phyloP scores from a whole-genome alignment of 2,329 filamentous ascomycete genomes.

The Colletotrichum sp. region DNA sequence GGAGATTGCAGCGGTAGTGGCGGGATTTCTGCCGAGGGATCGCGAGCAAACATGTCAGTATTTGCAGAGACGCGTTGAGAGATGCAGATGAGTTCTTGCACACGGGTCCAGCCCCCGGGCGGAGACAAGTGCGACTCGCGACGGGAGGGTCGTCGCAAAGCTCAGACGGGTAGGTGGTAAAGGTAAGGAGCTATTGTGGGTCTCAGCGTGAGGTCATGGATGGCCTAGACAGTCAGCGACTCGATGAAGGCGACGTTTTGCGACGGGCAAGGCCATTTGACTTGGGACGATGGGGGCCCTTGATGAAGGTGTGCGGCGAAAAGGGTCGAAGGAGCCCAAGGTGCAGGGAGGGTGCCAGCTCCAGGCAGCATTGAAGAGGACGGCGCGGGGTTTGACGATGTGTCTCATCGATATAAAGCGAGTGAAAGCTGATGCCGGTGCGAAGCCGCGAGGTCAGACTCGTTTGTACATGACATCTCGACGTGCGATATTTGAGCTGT shows the following conservation, averaged over 20 bases:
- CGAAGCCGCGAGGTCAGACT: neutral
- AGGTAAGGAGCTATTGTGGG: constrained; percentile 3
- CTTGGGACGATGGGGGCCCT: neutral
- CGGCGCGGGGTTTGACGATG: constrained; percentile 1
- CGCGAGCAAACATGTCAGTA: neutral
- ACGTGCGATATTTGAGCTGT: neutral
- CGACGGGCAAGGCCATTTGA: neutral
- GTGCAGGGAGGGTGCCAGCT: constrained; percentile 14
- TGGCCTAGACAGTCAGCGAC: neutral
- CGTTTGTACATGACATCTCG: neutral
- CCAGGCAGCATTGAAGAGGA: neutral
- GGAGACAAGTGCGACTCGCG: neutral
- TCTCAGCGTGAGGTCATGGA: neutral
- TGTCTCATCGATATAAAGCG: constrained; percentile 1
- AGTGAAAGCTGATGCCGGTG: neutral
- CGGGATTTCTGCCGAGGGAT: neutral
- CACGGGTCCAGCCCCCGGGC: neutral
- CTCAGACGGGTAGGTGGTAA: neutral
- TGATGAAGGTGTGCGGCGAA: neutral
- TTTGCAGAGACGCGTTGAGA: constrained; percentile 12
- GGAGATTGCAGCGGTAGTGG: neutral
- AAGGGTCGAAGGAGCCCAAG: neutral
- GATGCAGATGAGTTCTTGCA: constrained; percentile 14
- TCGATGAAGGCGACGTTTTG: neutral
- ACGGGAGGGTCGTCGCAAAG: neutral